Evolutionary conservation across 192 early-diverging fungal species (phyloP).

Genomic region (Linnemannia exigua): DNA sequence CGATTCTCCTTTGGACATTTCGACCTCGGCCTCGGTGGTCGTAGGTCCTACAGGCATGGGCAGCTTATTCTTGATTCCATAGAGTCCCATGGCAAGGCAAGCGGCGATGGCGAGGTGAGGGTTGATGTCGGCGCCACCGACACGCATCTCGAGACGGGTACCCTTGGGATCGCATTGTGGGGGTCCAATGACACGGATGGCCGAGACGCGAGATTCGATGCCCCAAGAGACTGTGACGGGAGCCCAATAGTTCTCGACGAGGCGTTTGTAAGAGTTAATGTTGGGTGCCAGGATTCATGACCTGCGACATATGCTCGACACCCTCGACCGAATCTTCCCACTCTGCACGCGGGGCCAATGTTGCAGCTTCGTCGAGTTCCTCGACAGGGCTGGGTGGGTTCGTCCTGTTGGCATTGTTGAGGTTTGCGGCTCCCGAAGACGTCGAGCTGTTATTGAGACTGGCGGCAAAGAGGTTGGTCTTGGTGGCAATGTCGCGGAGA

Average conservation of each 20-base stretch:
- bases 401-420: not conserved
- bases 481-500: slow-evolving; percentile 56
- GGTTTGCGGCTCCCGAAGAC: not conserved
- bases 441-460: slow-evolving; percentile 17
- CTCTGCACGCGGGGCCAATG: not conserved
- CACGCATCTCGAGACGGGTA: slow-evolving; percentile 82
- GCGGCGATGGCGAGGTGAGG: slow-evolving; percentile 79
- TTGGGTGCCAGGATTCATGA: slow-evolving; percentile 78
- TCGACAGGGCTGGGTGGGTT: not conserved
- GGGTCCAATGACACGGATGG: slow-evolving; percentile 80
- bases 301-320: slow-evolving; percentile 58
- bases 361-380: slow-evolving; percentile 7
- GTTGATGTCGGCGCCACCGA: slow-evolving; percentile 85
- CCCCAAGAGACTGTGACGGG: slow-evolving; percentile 85
- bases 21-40: slow-evolving; percentile 25
- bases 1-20: not conserved
- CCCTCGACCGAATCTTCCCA: slow-evolving; percentile 32
- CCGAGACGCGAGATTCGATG: slow-evolving; percentile 75
- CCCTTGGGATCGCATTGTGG: slow-evolving; percentile 70
- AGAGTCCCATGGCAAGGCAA: slow-evolving; percentile 76
- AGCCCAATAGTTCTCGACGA: slow-evolving; percentile 88
- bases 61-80: slow-evolving; percentile 73
- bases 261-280: slow-evolving; percentile 86
- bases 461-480: slow-evolving; percentile 66
- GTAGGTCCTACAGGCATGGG: slow-evolving; percentile 57